A percentile compares a stretch with the other conserved stretches of the same genome.
Conservation (phyloP, 305 asterid species). For the Stenogyne calaminthoides region DNA sequence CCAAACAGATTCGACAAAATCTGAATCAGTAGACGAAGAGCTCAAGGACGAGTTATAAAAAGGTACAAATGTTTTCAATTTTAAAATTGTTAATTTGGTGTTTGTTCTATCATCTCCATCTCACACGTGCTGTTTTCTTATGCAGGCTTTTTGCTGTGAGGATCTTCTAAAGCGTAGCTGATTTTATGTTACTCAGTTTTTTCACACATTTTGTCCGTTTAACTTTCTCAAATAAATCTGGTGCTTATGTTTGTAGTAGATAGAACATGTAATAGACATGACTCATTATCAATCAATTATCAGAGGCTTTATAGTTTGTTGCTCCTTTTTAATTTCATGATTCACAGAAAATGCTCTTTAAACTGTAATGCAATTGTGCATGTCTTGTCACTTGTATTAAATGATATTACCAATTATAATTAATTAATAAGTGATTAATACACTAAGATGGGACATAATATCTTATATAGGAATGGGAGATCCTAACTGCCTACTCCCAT, state of each 20-base stretch:
- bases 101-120: not conserved
- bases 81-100: not conserved
- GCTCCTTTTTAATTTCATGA: not conserved
- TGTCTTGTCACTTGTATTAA: not conserved
- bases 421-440: not conserved
- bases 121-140: conserved; percentile 15
- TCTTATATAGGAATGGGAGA: too few species aligned
- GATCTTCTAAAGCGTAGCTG: conserved; percentile 30
- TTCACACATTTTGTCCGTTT: not conserved
- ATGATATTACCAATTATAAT: too few species aligned
- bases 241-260: conserved; percentile 22
- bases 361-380: not conserved
- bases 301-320: not conserved
- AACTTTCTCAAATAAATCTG: conserved; percentile 30
- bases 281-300: conserved; percentile 14
- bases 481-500: too few species aligned
- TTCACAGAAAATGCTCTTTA: not conserved
- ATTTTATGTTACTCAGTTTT: conserved; percentile 1
- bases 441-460: too few species aligned
- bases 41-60: conserved; percentile 67
- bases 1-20: conserved; percentile 27
- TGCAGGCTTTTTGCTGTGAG: conserved; percentile 28
- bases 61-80: conserved; percentile 15
- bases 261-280: conserved; percentile 25
- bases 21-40: conserved; percentile 32